A percentile compares a stretch with the other conserved stretches of the same genome.
These are phyloP conservation scores for Pleurotus djamor DNA, from an alignment of 768 basidiomycete genomes.

Conservation along the genomic window DNA sequence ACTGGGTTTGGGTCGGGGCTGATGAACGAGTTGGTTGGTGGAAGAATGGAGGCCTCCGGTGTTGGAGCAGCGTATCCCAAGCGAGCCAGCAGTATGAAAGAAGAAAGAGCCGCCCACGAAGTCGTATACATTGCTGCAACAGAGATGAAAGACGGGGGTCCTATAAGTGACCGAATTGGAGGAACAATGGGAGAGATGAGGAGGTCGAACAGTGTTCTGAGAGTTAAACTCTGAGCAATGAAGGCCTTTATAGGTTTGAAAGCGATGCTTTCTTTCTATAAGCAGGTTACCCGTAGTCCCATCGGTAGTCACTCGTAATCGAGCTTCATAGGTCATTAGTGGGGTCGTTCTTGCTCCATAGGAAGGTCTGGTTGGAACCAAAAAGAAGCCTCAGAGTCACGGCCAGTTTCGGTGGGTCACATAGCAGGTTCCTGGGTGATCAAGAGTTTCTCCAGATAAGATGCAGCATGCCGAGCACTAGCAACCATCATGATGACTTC, in stretches of 20 bases:
- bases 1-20: slow-evolving; percentile 39
- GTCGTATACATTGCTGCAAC: not conserved
- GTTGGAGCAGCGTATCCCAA: not conserved
- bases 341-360: not conserved
- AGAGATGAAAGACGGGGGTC: too few species aligned
- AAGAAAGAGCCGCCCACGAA: not conserved
- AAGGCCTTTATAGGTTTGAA: not conserved
- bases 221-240: not conserved
- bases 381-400: too few species aligned
- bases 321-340: not conserved
- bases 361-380: too few species aligned
- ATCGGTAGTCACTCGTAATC: too few species aligned
- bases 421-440: too few species aligned
- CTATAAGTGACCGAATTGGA: too few species aligned
- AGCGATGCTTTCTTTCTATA: not conserved
- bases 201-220: not conserved
- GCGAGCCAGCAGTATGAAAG: not conserved
- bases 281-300: too few species aligned
- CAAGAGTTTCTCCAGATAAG: too few species aligned
- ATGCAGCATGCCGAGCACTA: too few species aligned
- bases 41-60: not conserved
- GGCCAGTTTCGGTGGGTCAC: too few species aligned
- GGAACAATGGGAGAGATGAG: too few species aligned
- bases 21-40: slow-evolving; percentile 5
- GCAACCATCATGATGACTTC: too few species aligned